phyloP scores from a whole-genome alignment of 495 filamentous ascomycete species.

The Penicillium macrosclerotiorum region DNA sequence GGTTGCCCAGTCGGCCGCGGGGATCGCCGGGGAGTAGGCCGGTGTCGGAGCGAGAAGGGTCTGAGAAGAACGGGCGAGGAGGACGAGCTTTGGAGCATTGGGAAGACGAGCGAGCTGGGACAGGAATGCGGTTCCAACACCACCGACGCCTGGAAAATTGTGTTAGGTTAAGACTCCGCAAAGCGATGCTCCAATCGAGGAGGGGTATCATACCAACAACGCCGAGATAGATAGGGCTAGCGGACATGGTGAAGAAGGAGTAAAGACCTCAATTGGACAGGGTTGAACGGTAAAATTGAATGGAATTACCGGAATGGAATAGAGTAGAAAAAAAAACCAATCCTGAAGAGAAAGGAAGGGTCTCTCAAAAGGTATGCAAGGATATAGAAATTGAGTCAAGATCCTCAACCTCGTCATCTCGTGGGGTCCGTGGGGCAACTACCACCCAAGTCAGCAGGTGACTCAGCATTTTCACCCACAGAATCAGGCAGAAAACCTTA shows the following conservation, averaged over 20 bases:
- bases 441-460: constrained; percentile 8
- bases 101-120: constrained; percentile 68
- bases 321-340: background rate
- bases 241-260: constrained; percentile 34
- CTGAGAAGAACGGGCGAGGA: constrained; percentile 77
- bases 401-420: constrained; percentile 6
- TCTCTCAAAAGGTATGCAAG: too few relatives aligned
- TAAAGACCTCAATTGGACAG: too few relatives aligned
- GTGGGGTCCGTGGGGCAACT: constrained; percentile 9
- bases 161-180: background rate
- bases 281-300: background rate
- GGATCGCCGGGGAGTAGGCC: constrained; percentile 47
- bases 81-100: constrained; percentile 66
- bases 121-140: constrained; percentile 90
- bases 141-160: constrained; percentile 69
- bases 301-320: background rate
- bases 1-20: constrained; percentile 48
- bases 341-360: background rate
- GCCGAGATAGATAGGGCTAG: constrained; percentile 45
- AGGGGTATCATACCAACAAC: constrained; percentile 38
- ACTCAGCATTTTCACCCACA: constrained; percentile 2
- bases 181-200: background rate
- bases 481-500: constrained; percentile 1
- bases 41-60: constrained; percentile 57
- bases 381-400: constrained; percentile 3